Evolutionary conservation across 345 rosid species (phyloP).

Genomic region (Rubroshorea leprosula): DNA sequence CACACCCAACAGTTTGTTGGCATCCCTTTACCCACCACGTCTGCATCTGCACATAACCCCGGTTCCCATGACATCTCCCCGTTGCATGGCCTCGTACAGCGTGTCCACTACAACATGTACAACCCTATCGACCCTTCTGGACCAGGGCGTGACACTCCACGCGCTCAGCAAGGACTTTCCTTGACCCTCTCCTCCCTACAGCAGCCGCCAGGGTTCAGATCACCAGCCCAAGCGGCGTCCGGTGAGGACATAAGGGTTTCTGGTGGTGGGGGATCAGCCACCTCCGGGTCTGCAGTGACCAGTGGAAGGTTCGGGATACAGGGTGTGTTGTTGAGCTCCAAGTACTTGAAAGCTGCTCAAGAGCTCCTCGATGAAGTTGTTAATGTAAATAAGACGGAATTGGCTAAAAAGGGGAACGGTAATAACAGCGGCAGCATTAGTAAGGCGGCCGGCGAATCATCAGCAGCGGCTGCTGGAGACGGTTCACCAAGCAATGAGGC

Average conservation of each 20-base stretch:
- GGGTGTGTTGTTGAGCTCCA: constrained; percentile 67
- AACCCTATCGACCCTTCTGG: constrained; percentile 41
- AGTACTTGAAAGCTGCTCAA: constrained; percentile 90
- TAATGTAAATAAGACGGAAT: constrained; percentile 50
- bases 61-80: constrained; percentile 37
- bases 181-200: constrained; percentile 84
- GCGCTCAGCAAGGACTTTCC: constrained; percentile 78
- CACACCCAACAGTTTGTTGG: constrained; percentile 81
- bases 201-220: constrained; percentile 53
- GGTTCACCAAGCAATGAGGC: constrained; percentile 41
- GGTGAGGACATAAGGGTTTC: constrained; percentile 49
- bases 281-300: constrained; percentile 72
- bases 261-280: constrained; percentile 50
- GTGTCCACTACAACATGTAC: constrained; percentile 74
- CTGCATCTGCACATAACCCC: constrained; percentile 40
- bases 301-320: constrained; percentile 62
- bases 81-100: constrained; percentile 76
- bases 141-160: constrained; percentile 60
- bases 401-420: constrained; percentile 39
- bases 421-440: constrained; percentile 23
- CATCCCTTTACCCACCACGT: constrained; percentile 53
- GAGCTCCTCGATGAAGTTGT: constrained; percentile 93
- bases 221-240: constrained; percentile 36
- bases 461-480: constrained; percentile 35
- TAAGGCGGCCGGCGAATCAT: constrained; percentile 52